phyloP scores from a whole-genome alignment of 768 basidiomycete genomes.

The Boletus insuetus region DNA sequence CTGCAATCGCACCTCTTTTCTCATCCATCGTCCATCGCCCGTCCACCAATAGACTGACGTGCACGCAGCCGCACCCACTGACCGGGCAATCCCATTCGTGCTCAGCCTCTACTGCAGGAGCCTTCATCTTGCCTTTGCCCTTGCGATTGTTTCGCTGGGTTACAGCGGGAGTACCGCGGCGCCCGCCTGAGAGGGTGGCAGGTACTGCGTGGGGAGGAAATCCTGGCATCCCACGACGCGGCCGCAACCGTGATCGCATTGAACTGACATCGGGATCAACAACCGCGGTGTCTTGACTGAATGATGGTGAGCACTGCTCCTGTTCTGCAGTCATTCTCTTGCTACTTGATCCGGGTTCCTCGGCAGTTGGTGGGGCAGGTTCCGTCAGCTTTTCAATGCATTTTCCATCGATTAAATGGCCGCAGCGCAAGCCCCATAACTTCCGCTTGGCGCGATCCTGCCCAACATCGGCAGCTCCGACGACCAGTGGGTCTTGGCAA shows the following conservation, averaged over 20 bases:
- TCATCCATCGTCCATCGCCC: constrained; percentile 63
- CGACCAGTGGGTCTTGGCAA: constrained; percentile 63
- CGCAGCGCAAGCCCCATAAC: constrained; percentile 73
- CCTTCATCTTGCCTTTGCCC: constrained; percentile 35
- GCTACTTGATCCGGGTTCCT: constrained; percentile 7
- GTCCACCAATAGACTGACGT: constrained; percentile 55
- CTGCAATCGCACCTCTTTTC: constrained; percentile 37
- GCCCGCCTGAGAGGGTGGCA: constrained; percentile 5
- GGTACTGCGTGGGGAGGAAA: constrained; percentile 3
- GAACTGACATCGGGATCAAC: constrained; percentile 29
- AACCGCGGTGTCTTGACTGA: constrained; percentile 30
- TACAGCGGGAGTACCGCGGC: constrained; percentile 1
- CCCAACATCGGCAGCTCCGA: constrained; percentile 48
- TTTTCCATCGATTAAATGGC: constrained; percentile 77
- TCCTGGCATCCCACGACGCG: constrained; percentile 33
- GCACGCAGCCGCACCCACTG: constrained; percentile 47
- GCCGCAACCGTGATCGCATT: constrained; percentile 60
- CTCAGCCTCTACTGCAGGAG: constrained; percentile 42
- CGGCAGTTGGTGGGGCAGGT: constrained; percentile 30
- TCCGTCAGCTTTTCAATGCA: constrained; percentile 60
- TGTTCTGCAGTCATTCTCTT: constrained; percentile 14
- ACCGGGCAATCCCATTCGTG: constrained; percentile 69
- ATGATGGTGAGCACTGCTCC: background rate
- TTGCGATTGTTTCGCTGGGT: constrained; percentile 25
- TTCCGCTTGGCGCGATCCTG: constrained; percentile 45